phyloP scores from a whole-genome alignment of 225 moss, liverwort and hornwort genomes.

The Rhytidiadelphus loreus region DNA sequence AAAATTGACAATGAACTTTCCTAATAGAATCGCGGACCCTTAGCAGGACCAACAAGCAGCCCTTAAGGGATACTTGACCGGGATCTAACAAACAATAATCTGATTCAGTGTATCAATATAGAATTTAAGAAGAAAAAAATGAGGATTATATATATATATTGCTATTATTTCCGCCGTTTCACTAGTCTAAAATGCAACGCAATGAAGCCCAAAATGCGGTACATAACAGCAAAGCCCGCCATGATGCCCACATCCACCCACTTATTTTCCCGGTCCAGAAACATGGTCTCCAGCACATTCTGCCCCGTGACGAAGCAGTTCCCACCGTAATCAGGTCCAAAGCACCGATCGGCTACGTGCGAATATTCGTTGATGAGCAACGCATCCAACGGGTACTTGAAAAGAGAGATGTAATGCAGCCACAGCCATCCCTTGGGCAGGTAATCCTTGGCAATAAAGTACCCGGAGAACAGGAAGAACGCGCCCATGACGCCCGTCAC shows the following conservation, averaged over 20 bases:
- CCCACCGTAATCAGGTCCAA: slow-evolving; percentile 9
- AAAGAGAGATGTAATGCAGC: slow-evolving; percentile 60
- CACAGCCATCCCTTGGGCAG: slow-evolving; percentile 61
- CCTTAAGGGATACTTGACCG: slow-evolving; percentile 5
- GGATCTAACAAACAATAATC: not conserved
- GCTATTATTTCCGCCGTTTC: slow-evolving; percentile 35
- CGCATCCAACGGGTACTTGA: slow-evolving; percentile 74
- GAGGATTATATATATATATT: not conserved
- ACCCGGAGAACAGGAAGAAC: slow-evolving; percentile 78
- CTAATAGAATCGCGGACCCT: not conserved
- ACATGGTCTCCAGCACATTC: slow-evolving; percentile 30
- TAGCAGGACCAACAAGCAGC: not conserved
- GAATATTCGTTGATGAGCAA: slow-evolving; percentile 73
- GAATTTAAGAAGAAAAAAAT: not conserved
- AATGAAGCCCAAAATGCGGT: slow-evolving; percentile 45
- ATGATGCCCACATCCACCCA: slow-evolving; percentile 62
- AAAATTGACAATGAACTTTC: slow-evolving; percentile 2
- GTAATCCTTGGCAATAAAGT: slow-evolving; percentile 67
- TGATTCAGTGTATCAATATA: not conserved
- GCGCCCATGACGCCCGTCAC: slow-evolving; percentile 71
- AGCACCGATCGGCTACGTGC: slow-evolving; percentile 30
- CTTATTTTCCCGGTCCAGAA: slow-evolving; percentile 30
- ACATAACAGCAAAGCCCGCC: slow-evolving; percentile 28
- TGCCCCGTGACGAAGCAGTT: slow-evolving; percentile 35
- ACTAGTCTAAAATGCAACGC: slow-evolving; percentile 39